Evolutionary conservation across 176 grass and related monocot species (phyloP).

Genomic region (Otatea glauca): DNA sequence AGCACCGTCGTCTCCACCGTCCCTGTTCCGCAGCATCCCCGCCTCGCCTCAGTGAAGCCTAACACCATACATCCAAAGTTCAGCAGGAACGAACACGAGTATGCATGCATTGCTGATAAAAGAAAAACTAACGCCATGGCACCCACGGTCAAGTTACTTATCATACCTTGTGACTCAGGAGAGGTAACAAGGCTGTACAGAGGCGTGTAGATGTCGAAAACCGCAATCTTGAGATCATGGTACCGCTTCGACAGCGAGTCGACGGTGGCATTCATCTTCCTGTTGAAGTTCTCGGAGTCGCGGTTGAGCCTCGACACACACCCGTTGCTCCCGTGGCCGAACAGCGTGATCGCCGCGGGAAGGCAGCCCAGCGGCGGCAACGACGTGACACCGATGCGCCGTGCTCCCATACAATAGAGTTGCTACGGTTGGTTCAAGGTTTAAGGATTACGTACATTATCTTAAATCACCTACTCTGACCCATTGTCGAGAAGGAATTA

Average conservation of each 20-base stretch:
- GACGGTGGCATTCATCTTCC: slow-evolving; percentile 59
- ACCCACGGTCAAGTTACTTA: too few species aligned
- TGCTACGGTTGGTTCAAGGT: slow-evolving; percentile 31
- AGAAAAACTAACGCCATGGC: background rate
- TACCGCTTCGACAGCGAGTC: slow-evolving; percentile 55
- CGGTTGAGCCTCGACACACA: slow-evolving; percentile 69
- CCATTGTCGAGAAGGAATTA: background rate
- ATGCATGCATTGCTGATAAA: background rate
- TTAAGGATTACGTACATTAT: background rate
- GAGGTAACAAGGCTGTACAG: slow-evolving; percentile 54
- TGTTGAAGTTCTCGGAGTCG: slow-evolving; percentile 74
- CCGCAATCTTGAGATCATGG: slow-evolving; percentile 71
- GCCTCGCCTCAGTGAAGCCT: slow-evolving; percentile 81
- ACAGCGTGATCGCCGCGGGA: slow-evolving; percentile 74
- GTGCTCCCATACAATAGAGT: slow-evolving; percentile 80
- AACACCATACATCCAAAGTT: background rate
- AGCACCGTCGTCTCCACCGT: slow-evolving; percentile 82
- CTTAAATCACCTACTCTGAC: background rate
- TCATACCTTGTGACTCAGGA: slow-evolving; percentile 59
- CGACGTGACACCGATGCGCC: slow-evolving; percentile 76
- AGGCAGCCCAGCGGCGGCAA: slow-evolving; percentile 84
- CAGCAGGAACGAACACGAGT: background rate
- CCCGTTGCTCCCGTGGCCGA: slow-evolving; percentile 54
- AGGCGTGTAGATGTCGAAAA: slow-evolving; percentile 94
- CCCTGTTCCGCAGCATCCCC: slow-evolving; percentile 78